Evolutionary conservation across 139 green algal genomes (phyloP).

Genomic region (Dunaliella primolecta): DNA sequence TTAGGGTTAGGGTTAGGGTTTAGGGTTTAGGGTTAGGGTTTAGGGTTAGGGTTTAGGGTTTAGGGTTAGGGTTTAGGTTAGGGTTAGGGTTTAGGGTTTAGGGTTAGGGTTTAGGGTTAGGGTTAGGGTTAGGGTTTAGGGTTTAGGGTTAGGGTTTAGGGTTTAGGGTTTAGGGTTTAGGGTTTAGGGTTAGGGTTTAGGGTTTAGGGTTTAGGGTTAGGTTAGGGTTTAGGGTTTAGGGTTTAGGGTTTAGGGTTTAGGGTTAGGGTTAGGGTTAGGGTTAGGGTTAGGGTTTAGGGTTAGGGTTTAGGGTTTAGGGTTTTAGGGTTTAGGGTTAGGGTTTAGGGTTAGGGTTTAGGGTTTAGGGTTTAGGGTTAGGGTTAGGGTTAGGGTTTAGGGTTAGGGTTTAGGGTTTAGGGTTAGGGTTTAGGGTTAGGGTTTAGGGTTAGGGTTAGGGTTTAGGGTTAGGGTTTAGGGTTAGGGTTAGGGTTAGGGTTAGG

Average conservation of each 20-base stretch:
- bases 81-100: background rate
- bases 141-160: background rate
- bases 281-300: background rate
- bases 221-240: background rate
- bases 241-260: background rate
- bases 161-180: background rate
- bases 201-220: no score
- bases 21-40: background rate
- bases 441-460: constrained; percentile 3
- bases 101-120: constrained; percentile 2
- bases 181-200: constrained; percentile 1
- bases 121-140: constrained; percentile 1
- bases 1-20: constrained; percentile 3
- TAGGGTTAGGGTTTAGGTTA: no score
- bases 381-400: background rate
- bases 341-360: background rate
- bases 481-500: constrained; percentile 2
- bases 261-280: constrained; percentile 2
- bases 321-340: no score
- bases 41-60: background rate
- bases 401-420: background rate
- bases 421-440: background rate
- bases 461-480: background rate
- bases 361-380: background rate
- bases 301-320: no score